phyloP scores from a whole-genome alignment of 1,139 yeast species.

The Entelexis sorbosivorans region DNA sequence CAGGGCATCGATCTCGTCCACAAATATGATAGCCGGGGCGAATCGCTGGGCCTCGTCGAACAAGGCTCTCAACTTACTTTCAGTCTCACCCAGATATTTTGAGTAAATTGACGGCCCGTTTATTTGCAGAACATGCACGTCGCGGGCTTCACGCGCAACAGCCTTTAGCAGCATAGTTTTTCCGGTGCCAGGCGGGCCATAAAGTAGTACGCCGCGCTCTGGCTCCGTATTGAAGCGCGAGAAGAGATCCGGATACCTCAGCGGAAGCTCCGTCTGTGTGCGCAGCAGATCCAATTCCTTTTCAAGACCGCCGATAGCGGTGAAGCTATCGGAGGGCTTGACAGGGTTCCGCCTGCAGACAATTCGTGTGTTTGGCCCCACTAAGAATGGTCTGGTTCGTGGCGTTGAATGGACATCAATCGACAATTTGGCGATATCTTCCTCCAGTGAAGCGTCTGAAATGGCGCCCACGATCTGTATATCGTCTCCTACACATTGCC shows the following conservation, averaged over 20 bases:
- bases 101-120: slow-evolving; percentile 90
- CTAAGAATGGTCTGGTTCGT: not conserved
- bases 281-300: slow-evolving; percentile 52
- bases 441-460: not conserved
- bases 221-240: slow-evolving; percentile 81
- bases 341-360: not conserved
- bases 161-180: slow-evolving; percentile 81
- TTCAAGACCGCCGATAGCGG: slow-evolving; percentile 60
- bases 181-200: slow-evolving; percentile 98
- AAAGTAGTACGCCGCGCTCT: slow-evolving; percentile 66
- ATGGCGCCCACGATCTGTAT: slow-evolving; percentile 2
- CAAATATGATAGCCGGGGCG: slow-evolving; percentile 77
- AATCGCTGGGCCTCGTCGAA: slow-evolving; percentile 73
- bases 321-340: not conserved
- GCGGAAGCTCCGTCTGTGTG: slow-evolving; percentile 67
- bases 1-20: slow-evolving; percentile 87
- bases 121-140: slow-evolving; percentile 72
- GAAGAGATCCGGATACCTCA: slow-evolving; percentile 65
- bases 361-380: slow-evolving; percentile 3
- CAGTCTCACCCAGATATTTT: slow-evolving; percentile 89
- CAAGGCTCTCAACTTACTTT: slow-evolving; percentile 64
- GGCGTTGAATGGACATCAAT: not conserved
- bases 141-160: slow-evolving; percentile 44
- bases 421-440: not conserved
- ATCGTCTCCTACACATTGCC: slow-evolving; percentile 12